Evolutionary conservation across 257 asterid species (phyloP), one percentile per base, ranked within the genome.

Genomic region (Capsicum chinense): DNA sequence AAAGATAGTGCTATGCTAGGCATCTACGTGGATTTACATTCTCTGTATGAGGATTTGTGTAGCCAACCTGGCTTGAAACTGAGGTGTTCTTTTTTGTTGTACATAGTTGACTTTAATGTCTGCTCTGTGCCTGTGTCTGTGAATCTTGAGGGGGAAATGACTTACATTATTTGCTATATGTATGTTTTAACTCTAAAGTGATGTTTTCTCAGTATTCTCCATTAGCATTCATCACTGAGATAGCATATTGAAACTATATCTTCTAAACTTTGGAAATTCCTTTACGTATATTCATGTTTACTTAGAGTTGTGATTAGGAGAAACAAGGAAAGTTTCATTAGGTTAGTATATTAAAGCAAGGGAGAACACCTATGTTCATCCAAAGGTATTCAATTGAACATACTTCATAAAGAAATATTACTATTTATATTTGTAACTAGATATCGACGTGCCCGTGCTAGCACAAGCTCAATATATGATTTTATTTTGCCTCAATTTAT

Each of bases 211-310:
- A 26, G 39, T 73, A 42, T 73, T 48, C 16, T 71, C 35, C 59
- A n/a, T 73, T 5, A 10, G 39, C 59, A 71, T 71, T 71, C 9
- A n/a, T n/a, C 11, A 47, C 58, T 71, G 39, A 44, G 74, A 71
- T 47, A 71, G 10, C 16, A 6, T 73, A 47, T 47, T 73, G 39
- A 48, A 5, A 11, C 48, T 48, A 15, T 73, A 47, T 47, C 39
- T 48, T 19, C 11, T 73, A 11, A 26, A 73, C 14, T 73, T 73
- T 10, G 39, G 58, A 73, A 5, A 47, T 73, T 73, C 80, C 12
- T 73, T 73, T 73, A 37, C 16, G 9, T 48, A 73, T 73, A 21
- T n/a, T 58, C 80, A 19, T 50, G 60, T 74, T 74, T 74, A n/a
- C 44, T 50, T 74, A 50, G 44, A 74, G 37, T 50, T 13, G 7